Conservation (phyloP, 2,329 filamentous ascomycete species). For the Davidsoniella virescens region DNA sequence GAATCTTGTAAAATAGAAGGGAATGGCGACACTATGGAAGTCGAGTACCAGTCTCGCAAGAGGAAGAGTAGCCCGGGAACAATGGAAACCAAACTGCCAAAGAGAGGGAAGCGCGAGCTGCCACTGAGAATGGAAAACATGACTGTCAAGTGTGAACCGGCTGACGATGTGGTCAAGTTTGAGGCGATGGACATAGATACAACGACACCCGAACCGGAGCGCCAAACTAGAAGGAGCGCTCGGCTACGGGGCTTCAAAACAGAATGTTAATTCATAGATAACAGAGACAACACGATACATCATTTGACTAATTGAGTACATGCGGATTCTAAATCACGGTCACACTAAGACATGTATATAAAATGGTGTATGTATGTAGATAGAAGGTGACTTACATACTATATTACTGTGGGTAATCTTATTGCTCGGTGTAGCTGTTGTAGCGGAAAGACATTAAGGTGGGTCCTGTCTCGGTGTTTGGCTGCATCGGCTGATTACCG, state of each 20-base stretch:
- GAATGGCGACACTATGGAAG: conserved; percentile 16
- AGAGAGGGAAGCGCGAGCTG: conserved; percentile 1
- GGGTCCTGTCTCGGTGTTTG: conserved; percentile 2
- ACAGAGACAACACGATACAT: neutral
- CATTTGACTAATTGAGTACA: neutral
- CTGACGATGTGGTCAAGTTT: conserved; percentile 6
- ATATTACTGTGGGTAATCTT: neutral
- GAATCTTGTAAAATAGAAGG: conserved; percentile 16
- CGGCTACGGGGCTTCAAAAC: conserved; percentile 7
- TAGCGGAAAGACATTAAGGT: neutral
- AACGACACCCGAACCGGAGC: conserved; percentile 8
- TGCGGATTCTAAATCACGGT: neutral
- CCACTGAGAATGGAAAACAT: neutral
- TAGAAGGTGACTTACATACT: neutral
- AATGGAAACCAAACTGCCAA: neutral
- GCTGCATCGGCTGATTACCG: neutral
- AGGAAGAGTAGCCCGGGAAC: conserved; percentile 5
- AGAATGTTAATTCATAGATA: conserved; percentile 4
- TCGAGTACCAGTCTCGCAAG: conserved; percentile 17
- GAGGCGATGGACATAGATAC: conserved; percentile 12
- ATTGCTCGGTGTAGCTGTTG: neutral
- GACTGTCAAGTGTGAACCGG: conserved; percentile 6
- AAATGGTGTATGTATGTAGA: neutral
- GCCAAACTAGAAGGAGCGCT: conserved; percentile 8
- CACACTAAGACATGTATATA: neutral